Conservation (phyloP, 768 basidiomycete species). For the Leccinum barrowsii region DNA sequence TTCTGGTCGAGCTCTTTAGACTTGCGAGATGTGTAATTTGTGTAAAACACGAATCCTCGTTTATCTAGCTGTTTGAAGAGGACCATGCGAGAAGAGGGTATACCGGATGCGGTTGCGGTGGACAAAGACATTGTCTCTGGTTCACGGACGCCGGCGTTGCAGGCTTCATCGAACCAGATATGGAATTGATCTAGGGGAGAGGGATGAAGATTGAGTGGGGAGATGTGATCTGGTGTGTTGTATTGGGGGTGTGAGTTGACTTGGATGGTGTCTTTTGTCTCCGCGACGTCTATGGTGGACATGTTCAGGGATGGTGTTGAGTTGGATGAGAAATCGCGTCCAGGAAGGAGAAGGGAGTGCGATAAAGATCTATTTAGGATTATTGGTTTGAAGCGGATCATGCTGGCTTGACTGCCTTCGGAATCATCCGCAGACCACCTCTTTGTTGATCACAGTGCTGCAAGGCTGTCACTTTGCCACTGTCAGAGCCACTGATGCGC, state of each 20-base stretch:
- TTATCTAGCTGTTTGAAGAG: constrained; percentile 88
- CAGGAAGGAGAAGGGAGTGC: not conserved
- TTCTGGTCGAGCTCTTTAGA: constrained; percentile 75
- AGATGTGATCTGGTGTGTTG: constrained; percentile 57
- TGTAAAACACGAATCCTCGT: constrained; percentile 93
- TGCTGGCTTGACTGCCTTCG: not conserved
- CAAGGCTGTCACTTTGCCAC: not conserved
- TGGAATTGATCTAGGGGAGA: constrained; percentile 85
- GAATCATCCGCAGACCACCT: not conserved
- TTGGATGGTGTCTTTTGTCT: constrained; percentile 52
- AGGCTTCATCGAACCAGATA: constrained; percentile 74
- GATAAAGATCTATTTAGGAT: constrained; percentile 14
- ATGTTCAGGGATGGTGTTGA: constrained; percentile 11
- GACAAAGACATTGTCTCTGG: constrained; percentile 89
- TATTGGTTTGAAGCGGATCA: constrained; percentile 5
- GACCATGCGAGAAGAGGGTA: constrained; percentile 87
- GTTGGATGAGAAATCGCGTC: not conserved
- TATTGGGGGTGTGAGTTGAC: constrained; percentile 80
- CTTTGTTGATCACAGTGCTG: too few species aligned
- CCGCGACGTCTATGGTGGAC: constrained; percentile 33
- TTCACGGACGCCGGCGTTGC: constrained; percentile 60
- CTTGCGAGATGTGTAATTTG: constrained; percentile 95
- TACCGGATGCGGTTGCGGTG: constrained; percentile 64
- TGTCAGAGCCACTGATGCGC: not conserved
- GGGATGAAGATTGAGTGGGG: constrained; percentile 56